phyloP scores from a whole-genome alignment of 1,284 basidiomycete genomes.

The Rhodofomes roseus region DNA sequence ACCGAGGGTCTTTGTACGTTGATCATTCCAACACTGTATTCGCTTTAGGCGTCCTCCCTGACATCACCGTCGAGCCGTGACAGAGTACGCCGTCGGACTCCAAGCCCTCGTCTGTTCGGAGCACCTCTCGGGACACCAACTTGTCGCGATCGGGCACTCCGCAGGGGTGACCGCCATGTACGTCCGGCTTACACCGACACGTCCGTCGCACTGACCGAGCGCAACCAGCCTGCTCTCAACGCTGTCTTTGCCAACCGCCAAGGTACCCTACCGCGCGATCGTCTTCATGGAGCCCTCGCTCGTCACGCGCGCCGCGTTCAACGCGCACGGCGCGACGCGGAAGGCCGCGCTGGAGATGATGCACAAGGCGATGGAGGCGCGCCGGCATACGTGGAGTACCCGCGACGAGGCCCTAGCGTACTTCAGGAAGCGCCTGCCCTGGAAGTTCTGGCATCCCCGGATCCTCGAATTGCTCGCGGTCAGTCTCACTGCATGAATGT shows the following conservation, averaged over 20 bases:
- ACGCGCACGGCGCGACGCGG: slow-evolving; percentile 8
- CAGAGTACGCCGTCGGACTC: slow-evolving; percentile 15
- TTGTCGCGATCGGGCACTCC: slow-evolving; percentile 25
- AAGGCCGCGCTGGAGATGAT: slow-evolving; percentile 8
- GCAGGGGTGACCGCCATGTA: slow-evolving; percentile 20
- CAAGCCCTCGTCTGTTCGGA: slow-evolving; percentile 13
- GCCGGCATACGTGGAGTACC: slow-evolving; percentile 12
- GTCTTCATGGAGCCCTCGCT: slow-evolving; percentile 15
- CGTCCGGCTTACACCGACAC: background rate
- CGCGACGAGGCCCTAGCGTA: slow-evolving; percentile 11
- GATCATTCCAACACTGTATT: background rate
- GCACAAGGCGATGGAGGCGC: slow-evolving; percentile 8
- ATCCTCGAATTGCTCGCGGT: slow-evolving; percentile 14
- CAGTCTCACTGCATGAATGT: background rate
- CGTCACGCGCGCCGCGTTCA: slow-evolving; percentile 10
- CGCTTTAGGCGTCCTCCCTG: background rate
- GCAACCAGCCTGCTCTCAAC: background rate
- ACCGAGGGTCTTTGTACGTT: slow-evolving; percentile 14
- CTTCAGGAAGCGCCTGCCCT: slow-evolving; percentile 16
- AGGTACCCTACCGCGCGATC: slow-evolving; percentile 7
- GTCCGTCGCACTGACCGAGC: background rate
- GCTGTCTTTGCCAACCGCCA: background rate
- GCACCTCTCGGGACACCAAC: slow-evolving; percentile 12
- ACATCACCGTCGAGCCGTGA: slow-evolving; percentile 8
- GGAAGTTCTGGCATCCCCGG: slow-evolving; percentile 15